Conservation (phyloP, 2,329 filamentous ascomycete genomes). For the Aspergillus pseudoterreus region DNA sequence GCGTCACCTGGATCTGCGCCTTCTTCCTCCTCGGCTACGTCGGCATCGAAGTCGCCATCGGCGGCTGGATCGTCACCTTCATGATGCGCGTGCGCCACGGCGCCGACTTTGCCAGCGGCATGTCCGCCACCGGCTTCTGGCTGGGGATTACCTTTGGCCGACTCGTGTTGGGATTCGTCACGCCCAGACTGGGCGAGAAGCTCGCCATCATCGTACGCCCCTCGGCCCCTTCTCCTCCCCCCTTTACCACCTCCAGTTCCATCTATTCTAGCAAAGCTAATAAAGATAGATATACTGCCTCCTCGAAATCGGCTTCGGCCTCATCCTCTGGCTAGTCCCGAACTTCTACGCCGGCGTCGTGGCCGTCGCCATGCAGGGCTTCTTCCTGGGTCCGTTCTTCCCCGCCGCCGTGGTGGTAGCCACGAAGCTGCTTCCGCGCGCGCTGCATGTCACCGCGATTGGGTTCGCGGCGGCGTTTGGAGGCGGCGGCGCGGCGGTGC, state of each 20-base stretch:
- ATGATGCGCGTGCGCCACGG: constrained; percentile 76
- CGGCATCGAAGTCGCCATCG: constrained; percentile 66
- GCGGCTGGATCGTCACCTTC: constrained; percentile 81
- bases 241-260: too few species aligned
- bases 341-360: constrained; percentile 70
- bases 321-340: constrained; percentile 79
- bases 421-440: constrained; percentile 68
- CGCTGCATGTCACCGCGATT: constrained; percentile 74
- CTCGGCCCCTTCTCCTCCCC: background rate
- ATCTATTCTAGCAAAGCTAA: background rate
- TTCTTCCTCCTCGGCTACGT: constrained; percentile 76
- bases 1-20: constrained; percentile 30
- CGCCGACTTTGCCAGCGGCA: constrained; percentile 66
- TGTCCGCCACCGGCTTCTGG: constrained; percentile 80
- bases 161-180: constrained; percentile 71
- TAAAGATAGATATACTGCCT: constrained; percentile 55
- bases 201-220: constrained; percentile 48
- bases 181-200: constrained; percentile 65
- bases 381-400: constrained; percentile 77
- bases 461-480: constrained; percentile 78
- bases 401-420: constrained; percentile 69
- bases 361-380: constrained; percentile 68
- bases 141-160: constrained; percentile 73
- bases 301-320: constrained; percentile 59
- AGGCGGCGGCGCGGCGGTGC: constrained; percentile 59